Percentiles rank a stretch among this genome's conserved stretches.
Conservation (phyloP, 2,329 filamentous ascomycete genomes). For the Magnaporthiopsis rhizophila region DNA sequence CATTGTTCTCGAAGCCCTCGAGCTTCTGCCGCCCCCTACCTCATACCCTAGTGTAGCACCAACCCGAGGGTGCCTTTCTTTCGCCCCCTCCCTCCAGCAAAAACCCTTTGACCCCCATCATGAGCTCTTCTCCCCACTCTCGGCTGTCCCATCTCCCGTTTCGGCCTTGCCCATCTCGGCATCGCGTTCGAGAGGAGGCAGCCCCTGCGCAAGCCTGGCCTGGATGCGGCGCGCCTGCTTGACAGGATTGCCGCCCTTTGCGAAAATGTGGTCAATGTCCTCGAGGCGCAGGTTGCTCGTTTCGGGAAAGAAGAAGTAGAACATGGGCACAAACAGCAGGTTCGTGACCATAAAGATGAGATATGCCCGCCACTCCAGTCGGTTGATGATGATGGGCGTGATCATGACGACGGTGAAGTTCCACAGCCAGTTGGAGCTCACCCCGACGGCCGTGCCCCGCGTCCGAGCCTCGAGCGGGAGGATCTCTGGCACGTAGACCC, state of each 20-base stretch:
- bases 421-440: conserved; percentile 13
- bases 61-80: too few species aligned
- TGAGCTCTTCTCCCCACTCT: too few species aligned
- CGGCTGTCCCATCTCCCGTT: too few species aligned
- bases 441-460: conserved; percentile 23
- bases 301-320: conserved; percentile 44
- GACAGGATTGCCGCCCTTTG: background rate
- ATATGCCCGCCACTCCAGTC: conserved; percentile 41
- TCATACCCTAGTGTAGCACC: too few species aligned
- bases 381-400: conserved; percentile 36
- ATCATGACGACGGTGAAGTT: conserved; percentile 39
- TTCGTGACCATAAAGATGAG: conserved; percentile 44
- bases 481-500: conserved; percentile 29
- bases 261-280: conserved; percentile 42
- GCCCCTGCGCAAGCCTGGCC: too few species aligned
- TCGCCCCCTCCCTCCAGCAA: too few species aligned
- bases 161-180: too few species aligned
- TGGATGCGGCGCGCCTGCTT: too few species aligned
- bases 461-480: conserved; percentile 22
- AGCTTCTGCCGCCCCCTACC: too few species aligned
- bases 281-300: conserved; percentile 40
- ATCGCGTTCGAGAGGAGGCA: too few species aligned
- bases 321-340: conserved; percentile 31
- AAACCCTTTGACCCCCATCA: too few species aligned
- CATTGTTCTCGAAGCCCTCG: too few species aligned